These are phyloP conservation scores for Corylus americana DNA, from an alignment of 306 rosid species.

Conservation along the genomic window DNA sequence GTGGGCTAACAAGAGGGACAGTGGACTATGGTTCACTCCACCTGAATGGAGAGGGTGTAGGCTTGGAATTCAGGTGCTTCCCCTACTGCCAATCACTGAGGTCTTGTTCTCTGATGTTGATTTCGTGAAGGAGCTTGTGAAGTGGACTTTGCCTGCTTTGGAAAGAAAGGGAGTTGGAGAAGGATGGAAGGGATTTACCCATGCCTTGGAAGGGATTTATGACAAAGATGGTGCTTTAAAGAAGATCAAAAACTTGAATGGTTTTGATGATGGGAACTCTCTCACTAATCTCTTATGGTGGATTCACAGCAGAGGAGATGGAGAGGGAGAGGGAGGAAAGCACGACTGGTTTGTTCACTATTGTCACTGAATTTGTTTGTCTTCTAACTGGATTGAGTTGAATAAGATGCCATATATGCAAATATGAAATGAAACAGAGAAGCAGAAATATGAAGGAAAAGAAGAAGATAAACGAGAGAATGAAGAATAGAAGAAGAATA, in stretches of 20 bases:
- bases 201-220: slow-evolving; percentile 61
- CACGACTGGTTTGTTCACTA: slow-evolving; percentile 43
- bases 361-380: slow-evolving; percentile 26
- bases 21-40: too few relatives aligned
- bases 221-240: slow-evolving; percentile 51
- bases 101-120: slow-evolving; percentile 51
- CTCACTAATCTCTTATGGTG: too few relatives aligned
- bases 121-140: slow-evolving; percentile 68
- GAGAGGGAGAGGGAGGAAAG: slow-evolving; percentile 23
- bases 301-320: slow-evolving; percentile 16
- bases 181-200: slow-evolving; percentile 20
- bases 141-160: slow-evolving; percentile 74
- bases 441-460: too few relatives aligned
- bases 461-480: too few relatives aligned
- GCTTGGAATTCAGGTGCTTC: slow-evolving; percentile 77
- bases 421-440: too few relatives aligned
- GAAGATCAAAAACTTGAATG: slow-evolving; percentile 47
- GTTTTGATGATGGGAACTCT: slow-evolving; percentile 74
- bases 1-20: too few relatives aligned
- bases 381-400: too few relatives aligned
- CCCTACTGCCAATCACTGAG: slow-evolving; percentile 68
- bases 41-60: slow-evolving; percentile 68
- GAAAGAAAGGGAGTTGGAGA: slow-evolving; percentile 67
- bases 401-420: too few relatives aligned
- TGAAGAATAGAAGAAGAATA: too few relatives aligned